phyloP scores from a whole-genome alignment of 1,284 basidiomycete species.

The Ganoderma lingzhi region DNA sequence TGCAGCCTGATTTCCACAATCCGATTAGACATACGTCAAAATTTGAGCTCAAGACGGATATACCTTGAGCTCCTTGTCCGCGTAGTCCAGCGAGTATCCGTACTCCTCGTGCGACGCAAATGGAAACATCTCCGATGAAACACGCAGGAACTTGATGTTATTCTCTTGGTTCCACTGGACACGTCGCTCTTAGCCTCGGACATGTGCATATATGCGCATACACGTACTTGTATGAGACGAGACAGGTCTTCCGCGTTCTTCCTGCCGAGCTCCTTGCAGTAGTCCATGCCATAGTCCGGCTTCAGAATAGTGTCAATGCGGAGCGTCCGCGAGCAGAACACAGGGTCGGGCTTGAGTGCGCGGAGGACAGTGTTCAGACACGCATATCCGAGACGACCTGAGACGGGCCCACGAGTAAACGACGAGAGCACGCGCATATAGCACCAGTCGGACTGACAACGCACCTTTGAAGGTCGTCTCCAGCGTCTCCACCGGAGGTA shows the following conservation, averaged over 20 bases:
- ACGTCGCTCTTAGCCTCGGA: not conserved
- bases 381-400: slow-evolving; percentile 79
- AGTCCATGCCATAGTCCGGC: slow-evolving; percentile 72
- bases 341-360: slow-evolving; percentile 68
- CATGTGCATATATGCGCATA: not conserved
- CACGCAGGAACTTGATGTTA: slow-evolving; percentile 78
- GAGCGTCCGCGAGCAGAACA: slow-evolving; percentile 66
- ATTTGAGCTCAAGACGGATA: not conserved
- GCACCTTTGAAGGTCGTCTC: slow-evolving; percentile 73
- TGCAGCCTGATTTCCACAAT: slow-evolving; percentile 47
- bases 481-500: slow-evolving; percentile 71
- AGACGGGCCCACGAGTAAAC: not conserved
- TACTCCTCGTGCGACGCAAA: slow-evolving; percentile 85
- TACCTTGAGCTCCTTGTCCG: slow-evolving; percentile 57
- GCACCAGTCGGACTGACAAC: slow-evolving; percentile 9
- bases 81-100: slow-evolving; percentile 83
- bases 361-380: slow-evolving; percentile 88
- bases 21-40: slow-evolving; percentile 18
- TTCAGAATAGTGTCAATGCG: slow-evolving; percentile 84
- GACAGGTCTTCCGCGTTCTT: slow-evolving; percentile 80
- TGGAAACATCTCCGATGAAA: slow-evolving; percentile 93
- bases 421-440: not conserved
- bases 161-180: slow-evolving; percentile 85
- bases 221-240: slow-evolving; percentile 60
- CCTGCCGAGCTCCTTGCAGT: slow-evolving; percentile 80